phyloP scores from a whole-genome alignment of 2,329 filamentous ascomycete species.

The Hirsutella minnesotensis region DNA sequence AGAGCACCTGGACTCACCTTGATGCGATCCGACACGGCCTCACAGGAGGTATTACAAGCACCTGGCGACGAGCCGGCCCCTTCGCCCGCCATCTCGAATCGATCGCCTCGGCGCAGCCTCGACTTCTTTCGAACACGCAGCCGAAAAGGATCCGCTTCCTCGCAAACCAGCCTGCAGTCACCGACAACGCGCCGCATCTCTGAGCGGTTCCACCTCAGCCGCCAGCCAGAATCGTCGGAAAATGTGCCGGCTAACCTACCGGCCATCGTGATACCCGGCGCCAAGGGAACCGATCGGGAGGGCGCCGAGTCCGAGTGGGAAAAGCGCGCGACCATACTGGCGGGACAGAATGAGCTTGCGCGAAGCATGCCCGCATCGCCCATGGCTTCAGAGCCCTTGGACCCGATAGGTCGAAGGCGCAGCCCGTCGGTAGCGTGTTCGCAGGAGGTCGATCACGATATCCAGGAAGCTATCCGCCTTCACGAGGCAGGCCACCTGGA shows the following conservation, averaged over 20 bases:
- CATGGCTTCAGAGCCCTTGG: slow-evolving; percentile 7
- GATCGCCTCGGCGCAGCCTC: slow-evolving; percentile 26
- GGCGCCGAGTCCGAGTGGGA: slow-evolving; percentile 71
- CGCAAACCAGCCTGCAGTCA: slow-evolving; percentile 23
- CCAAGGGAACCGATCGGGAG: slow-evolving; percentile 31
- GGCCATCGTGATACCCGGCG: slow-evolving; percentile 43
- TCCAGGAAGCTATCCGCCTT: slow-evolving; percentile 89
- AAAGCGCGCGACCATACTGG: slow-evolving; percentile 81
- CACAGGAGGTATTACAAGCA: slow-evolving; percentile 67
- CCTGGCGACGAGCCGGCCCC: slow-evolving; percentile 26
- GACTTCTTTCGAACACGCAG: slow-evolving; percentile 35
- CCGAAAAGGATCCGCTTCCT: slow-evolving; percentile 34
- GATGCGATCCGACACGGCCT: slow-evolving; percentile 70
- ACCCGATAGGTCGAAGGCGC: neutral
- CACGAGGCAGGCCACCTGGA: slow-evolving; percentile 77
- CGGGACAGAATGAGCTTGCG: slow-evolving; percentile 44
- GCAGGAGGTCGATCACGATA: slow-evolving; percentile 52
- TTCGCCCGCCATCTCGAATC: slow-evolving; percentile 6
- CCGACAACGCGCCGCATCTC: slow-evolving; percentile 43
- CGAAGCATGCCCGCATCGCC: slow-evolving; percentile 30
- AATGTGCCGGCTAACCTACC: slow-evolving; percentile 74
- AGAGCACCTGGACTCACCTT: slow-evolving; percentile 62
- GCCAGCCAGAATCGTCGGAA: slow-evolving; percentile 47
- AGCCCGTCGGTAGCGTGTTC: slow-evolving; percentile 26
- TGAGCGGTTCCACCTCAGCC: slow-evolving; percentile 57